Conservation (phyloP, 495 filamentous ascomycete genomes). For the Friedmanniomyces simplex region DNA sequence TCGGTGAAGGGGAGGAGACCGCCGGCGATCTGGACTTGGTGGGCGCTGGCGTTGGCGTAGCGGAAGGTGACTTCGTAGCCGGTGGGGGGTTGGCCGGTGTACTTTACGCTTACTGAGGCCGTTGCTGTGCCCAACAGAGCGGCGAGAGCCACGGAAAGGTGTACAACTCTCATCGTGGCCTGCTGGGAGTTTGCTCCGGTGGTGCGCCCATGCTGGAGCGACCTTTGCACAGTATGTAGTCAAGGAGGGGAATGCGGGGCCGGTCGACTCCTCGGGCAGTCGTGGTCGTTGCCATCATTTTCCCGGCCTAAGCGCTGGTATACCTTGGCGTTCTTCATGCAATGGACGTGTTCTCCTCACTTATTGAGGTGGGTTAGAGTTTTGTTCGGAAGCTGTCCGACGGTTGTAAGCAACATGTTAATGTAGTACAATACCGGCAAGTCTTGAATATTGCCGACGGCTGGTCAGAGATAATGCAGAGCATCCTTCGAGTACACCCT, state of each 20-base stretch:
- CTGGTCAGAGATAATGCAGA: no score
- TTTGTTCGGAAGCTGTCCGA: neutral
- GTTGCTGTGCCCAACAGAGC: neutral
- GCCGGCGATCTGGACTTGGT: neutral
- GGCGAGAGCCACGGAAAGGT: neutral
- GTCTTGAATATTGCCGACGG: no score
- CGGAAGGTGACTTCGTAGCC: neutral
- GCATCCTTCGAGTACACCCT: no score
- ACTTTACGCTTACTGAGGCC: neutral
- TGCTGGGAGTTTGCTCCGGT: neutral
- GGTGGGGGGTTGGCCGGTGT: neutral
- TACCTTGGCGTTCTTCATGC: neutral
- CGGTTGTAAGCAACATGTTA: no score
- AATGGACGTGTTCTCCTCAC: neutral
- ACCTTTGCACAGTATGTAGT: neutral
- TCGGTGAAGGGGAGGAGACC: constrained; percentile 1
- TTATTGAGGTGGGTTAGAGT: neutral
- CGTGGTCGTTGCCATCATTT: neutral
- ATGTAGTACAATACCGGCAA: no score
- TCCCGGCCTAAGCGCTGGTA: neutral
- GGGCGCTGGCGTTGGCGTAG: neutral
- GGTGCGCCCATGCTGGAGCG: neutral
- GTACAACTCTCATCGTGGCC: neutral
- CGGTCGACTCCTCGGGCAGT: neutral
- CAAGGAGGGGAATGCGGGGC: neutral